A percentile compares a stretch with the other conserved stretches of the same genome.
These are phyloP conservation scores for Lasiodiplodia hormozganensis DNA, from an alignment of 2,329 filamentous ascomycete species.

Conservation along the genomic window DNA sequence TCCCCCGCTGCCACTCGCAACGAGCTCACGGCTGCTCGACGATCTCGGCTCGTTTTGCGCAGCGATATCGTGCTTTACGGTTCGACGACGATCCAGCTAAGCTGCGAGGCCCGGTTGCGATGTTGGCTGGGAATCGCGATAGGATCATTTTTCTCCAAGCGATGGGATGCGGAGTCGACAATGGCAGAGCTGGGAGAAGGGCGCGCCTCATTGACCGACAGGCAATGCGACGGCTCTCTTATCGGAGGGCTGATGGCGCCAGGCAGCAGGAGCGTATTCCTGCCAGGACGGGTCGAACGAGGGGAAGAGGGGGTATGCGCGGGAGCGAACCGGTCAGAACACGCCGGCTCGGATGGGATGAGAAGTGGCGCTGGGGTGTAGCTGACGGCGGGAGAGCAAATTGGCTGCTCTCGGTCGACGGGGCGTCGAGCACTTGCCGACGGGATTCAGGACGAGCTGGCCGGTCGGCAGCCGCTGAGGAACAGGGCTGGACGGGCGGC, in stretches of 20 bases:
- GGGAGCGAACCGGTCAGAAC: conserved; percentile 6
- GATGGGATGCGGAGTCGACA: conserved; percentile 4
- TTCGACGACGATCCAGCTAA: conserved; percentile 10
- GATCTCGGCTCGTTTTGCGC: not conserved
- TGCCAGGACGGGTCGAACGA: not conserved
- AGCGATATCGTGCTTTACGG: not conserved
- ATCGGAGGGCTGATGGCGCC: conserved; percentile 9
- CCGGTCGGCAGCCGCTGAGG: conserved; percentile 15
- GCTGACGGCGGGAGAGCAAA: conserved; percentile 17
- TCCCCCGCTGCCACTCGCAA: conserved; percentile 1
- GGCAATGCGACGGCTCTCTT: conserved; percentile 18
- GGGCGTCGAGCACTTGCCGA: conserved; percentile 1
- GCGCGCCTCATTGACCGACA: conserved; percentile 9
- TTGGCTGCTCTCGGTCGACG: conserved; percentile 14
- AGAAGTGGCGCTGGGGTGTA: conserved; percentile 8
- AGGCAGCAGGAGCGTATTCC: conserved; percentile 15
- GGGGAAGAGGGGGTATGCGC: conserved; percentile 18
- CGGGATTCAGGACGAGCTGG: not conserved
- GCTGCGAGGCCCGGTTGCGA: conserved; percentile 10
- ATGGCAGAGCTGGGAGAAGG: not conserved
- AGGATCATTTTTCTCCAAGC: conserved; percentile 20
- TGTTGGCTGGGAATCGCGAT: conserved; percentile 10
- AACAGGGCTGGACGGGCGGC: conserved; percentile 22
- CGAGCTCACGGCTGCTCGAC: not conserved
- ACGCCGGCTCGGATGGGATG: not conserved